Evolutionary conservation across 2,329 filamentous ascomycete species (phyloP), one percentile per base, ranked within the genome.

Genomic region (Corynespora cassiicola): DNA sequence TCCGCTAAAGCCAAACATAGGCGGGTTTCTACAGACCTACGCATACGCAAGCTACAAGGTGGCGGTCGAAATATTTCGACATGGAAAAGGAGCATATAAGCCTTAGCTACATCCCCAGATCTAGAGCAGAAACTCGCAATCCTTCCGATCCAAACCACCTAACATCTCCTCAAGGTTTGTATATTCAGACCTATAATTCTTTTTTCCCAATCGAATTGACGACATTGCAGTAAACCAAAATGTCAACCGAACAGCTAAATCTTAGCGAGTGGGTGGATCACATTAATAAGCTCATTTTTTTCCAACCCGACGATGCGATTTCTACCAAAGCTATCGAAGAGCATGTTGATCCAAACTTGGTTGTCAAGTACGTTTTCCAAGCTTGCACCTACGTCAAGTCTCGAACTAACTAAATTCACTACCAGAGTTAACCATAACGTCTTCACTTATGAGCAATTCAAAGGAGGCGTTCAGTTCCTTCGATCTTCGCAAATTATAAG

Each of bases 381-480:
- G 8, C 7, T 24, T 24, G 7, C 22, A 24, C 8, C 7, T 24
- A 24, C 22, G n/a, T n/a, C 8, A n/a, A 24, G 22, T 7, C 7
- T 8, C 22, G n/a, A 24, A 7, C n/a, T 8, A 24, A 7, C 11
- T 11, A 16, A 14, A 2, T 11, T 2, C 19, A 28, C 23, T 5
- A 10, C 12, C 29, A 36, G 42, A 18, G 25, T 46, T 39, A 42
- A 42, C 30, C 42, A 42, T 16, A 32, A 35, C 18, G 23, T 37
- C 11, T 39, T 30, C 28, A 42, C 18, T 10, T 46, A 33, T 30
- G 42, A 46, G 6, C 39, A 32, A 14, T 42, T 37, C 28, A 45
- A 37, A 27, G 21, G 19, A 7, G 32, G 23, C 8, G 10, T 37
- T 18, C 11, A 16, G 3, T 14, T 30, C 6, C 23, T 28, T 16